Conservation (phyloP, 768 basidiomycete genomes). For the Agaricus subrufescens region DNA sequence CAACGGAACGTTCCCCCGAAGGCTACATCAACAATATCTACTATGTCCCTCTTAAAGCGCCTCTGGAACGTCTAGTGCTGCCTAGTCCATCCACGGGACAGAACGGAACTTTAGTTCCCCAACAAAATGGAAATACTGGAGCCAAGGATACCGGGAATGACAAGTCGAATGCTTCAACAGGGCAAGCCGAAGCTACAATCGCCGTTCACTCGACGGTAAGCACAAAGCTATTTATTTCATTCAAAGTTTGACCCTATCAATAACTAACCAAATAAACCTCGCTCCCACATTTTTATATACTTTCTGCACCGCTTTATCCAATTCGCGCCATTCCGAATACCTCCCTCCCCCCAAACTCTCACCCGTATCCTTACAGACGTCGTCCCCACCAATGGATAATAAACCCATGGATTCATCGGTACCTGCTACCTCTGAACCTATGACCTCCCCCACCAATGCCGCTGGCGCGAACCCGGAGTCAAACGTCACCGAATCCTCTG, state of each 20-base stretch:
- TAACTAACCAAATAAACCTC: too few species aligned
- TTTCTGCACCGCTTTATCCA: too few species aligned
- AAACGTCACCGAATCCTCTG: neutral
- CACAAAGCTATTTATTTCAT: too few species aligned
- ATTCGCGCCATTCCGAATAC: too few species aligned
- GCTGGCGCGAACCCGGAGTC: neutral
- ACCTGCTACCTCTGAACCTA: neutral
- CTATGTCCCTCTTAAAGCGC: conserved; percentile 39
- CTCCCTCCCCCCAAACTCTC: too few species aligned
- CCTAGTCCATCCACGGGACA: neutral
- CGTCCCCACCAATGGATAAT: conserved; percentile 11
- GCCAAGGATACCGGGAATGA: neutral
- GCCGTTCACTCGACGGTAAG: too few species aligned
- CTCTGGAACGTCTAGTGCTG: conserved; percentile 4
- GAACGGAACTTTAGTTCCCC: too few species aligned
- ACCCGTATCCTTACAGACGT: neutral
- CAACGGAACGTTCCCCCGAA: conserved; percentile 53
- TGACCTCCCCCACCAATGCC: neutral
- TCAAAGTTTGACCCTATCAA: too few species aligned
- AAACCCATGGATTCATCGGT: conserved; percentile 9
- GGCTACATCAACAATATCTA: conserved; percentile 74
- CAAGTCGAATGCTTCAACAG: conserved; percentile 4
- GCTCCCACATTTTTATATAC: too few species aligned
- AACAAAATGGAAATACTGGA: too few species aligned
- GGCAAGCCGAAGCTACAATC: too few species aligned